phyloP scores from a whole-genome alignment of 176 grass and related monocot genomes.

The Aegilops sharonensis region DNA sequence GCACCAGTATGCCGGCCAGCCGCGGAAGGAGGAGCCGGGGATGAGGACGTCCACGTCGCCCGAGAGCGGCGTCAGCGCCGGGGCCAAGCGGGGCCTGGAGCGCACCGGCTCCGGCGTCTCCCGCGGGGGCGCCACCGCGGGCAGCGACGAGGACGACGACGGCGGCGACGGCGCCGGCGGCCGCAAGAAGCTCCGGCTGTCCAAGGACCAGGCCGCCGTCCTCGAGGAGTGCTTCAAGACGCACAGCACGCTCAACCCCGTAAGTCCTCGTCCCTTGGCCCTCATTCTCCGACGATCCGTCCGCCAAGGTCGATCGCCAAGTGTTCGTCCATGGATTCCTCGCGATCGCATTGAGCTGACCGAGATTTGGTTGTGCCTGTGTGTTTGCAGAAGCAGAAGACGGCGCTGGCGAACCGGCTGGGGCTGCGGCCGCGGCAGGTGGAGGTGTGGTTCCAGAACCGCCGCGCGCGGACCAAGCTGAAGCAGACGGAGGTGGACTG shows the following conservation, averaged over 20 bases:
- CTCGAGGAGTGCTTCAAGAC: conserved; percentile 97
- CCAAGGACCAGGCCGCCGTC: conserved; percentile 89
- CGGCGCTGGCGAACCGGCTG: conserved; percentile 62
- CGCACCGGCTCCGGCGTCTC: conserved; percentile 42
- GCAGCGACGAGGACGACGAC: conserved; percentile 69
- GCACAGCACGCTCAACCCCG: conserved; percentile 97
- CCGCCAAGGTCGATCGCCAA: too few relatives aligned
- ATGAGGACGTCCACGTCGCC: conserved; percentile 63
- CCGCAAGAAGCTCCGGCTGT: conserved; percentile 77
- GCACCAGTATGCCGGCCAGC: neutral
- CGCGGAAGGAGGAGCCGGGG: neutral
- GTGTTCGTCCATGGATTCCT: neutral
- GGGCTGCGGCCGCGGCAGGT: conserved; percentile 80
- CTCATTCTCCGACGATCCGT: too few relatives aligned
- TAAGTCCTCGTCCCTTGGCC: conserved; percentile 10
- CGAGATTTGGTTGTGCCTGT: too few relatives aligned
- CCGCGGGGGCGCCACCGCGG: neutral
- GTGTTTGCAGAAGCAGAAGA: conserved; percentile 93
- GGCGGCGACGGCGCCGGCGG: conserved; percentile 59
- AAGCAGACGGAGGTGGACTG: conserved; percentile 99
- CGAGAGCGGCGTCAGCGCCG: conserved; percentile 59
- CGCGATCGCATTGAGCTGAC: neutral
- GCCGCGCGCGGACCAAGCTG: conserved; percentile 76
- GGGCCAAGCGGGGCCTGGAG: conserved; percentile 42
- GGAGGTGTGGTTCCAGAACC: conserved; percentile 99